A percentile compares a stretch with the other conserved stretches of the same genome.
These are phyloP conservation scores for Acer campestre DNA, from an alignment of 345 rosid genomes.

Conservation along the genomic window DNA sequence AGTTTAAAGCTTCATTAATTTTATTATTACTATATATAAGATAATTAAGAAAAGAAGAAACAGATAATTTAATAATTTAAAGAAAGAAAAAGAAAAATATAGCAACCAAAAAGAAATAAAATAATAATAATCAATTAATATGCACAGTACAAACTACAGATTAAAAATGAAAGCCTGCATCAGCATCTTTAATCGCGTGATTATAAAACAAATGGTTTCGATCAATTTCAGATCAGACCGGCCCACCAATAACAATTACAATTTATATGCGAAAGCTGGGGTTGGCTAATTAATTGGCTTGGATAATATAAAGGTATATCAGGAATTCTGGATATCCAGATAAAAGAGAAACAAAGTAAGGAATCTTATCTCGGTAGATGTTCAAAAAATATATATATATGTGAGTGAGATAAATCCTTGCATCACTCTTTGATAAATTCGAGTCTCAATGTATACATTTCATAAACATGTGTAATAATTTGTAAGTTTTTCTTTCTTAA, in stretches of 20 bases:
- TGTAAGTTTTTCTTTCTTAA: too few species aligned
- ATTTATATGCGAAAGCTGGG: neutral
- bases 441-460: too few species aligned
- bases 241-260: neutral
- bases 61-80: neutral
- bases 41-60: neutral
- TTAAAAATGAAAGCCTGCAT: too few species aligned
- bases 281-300: too few species aligned
- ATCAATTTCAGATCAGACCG: slow-evolving; percentile 13
- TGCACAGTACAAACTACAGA: neutral
- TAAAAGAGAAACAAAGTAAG: too few species aligned
- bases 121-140: neutral
- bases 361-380: too few species aligned
- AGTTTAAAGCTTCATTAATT: neutral
- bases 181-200: slow-evolving; percentile 45
- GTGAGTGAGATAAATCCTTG: too few species aligned
- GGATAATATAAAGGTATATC: neutral
- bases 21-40: neutral
- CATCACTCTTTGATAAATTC: too few species aligned
- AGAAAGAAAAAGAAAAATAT: neutral
- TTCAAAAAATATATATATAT: too few species aligned
- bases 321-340: too few species aligned
- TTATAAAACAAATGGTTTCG: slow-evolving; percentile 26
- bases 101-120: neutral
- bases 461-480: too few species aligned